A percentile compares a stretch with the other conserved stretches of the same genome.
phyloP scores from a whole-genome alignment of 345 rosid species.

The Heritiera fomes region DNA sequence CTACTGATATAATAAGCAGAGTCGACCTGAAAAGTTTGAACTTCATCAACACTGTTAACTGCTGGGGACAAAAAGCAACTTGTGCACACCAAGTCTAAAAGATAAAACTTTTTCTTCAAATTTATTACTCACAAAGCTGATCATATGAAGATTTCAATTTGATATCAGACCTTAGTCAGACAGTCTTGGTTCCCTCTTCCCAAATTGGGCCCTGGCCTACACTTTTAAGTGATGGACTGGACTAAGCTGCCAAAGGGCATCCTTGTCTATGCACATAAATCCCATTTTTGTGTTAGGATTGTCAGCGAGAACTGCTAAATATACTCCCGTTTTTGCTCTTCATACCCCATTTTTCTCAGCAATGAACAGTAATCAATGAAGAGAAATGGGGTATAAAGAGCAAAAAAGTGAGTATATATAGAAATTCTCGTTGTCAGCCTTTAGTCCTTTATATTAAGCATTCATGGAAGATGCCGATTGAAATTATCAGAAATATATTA shows the following conservation, averaged over 20 bases:
- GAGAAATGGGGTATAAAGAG: too few species aligned
- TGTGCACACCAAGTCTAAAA: background rate
- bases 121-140: background rate
- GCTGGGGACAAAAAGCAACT: background rate
- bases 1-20: too few species aligned
- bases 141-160: background rate
- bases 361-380: too few species aligned
- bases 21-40: too few species aligned
- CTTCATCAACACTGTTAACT: too few species aligned
- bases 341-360: too few species aligned
- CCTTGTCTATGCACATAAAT: background rate
- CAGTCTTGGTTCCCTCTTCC: background rate
- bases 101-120: background rate
- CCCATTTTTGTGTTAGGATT: background rate
- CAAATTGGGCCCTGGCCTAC: background rate
- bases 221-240: background rate
- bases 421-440: background rate
- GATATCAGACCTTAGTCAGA: background rate
- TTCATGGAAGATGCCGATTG: background rate
- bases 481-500: background rate
- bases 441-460: background rate
- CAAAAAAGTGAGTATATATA: too few species aligned
- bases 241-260: background rate
- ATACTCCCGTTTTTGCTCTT: too few species aligned
- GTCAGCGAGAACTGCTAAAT: too few species aligned